phyloP scores from a whole-genome alignment of 2,329 filamentous ascomycete species.

The Aspergillus brunneoviolaceus region DNA sequence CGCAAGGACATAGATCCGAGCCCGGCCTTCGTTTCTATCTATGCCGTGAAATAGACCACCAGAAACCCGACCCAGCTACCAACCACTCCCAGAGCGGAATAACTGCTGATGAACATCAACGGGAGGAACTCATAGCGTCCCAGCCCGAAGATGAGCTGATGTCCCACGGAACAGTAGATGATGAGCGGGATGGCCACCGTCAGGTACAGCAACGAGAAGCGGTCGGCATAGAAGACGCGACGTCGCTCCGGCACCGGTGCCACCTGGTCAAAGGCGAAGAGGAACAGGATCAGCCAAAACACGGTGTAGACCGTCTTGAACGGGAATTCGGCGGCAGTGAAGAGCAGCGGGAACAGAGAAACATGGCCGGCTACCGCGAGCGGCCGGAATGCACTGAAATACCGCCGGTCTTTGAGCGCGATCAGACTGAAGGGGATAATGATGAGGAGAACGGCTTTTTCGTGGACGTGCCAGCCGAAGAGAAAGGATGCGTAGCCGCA shows the following conservation, averaged over 20 bases:
- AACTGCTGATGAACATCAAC: conserved; percentile 95
- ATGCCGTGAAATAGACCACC: conserved; percentile 78
- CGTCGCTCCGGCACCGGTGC: conserved; percentile 77
- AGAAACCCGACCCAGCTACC: conserved; percentile 94
- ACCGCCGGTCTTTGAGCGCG: conserved; percentile 82
- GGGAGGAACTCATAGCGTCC: conserved; percentile 79
- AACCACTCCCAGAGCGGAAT: conserved; percentile 89
- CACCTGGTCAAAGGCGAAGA: conserved; percentile 81
- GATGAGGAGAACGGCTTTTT: conserved; percentile 92
- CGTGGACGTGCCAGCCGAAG: conserved; percentile 98
- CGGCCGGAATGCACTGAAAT: conserved; percentile 87
- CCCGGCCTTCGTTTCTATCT: conserved; percentile 4
- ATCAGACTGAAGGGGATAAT: conserved; percentile 94
- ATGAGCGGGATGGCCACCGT: conserved; percentile 86
- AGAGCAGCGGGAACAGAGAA: conserved; percentile 89
- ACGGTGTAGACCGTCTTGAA: conserved; percentile 93
- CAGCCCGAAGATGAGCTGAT: conserved; percentile 78
- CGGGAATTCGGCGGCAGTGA: conserved; percentile 88
- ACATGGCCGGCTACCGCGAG: conserved; percentile 92
- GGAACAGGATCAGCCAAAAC: conserved; percentile 83
- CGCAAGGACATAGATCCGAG: too few relatives aligned
- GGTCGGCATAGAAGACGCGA: conserved; percentile 86
- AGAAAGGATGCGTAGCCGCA: conserved; percentile 96
- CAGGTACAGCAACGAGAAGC: conserved; percentile 87
- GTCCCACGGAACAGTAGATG: conserved; percentile 80